These are phyloP conservation scores for Purpureocillium takamizusanense DNA, from an alignment of 2,329 filamentous ascomycete genomes.

Conservation along the genomic window DNA sequence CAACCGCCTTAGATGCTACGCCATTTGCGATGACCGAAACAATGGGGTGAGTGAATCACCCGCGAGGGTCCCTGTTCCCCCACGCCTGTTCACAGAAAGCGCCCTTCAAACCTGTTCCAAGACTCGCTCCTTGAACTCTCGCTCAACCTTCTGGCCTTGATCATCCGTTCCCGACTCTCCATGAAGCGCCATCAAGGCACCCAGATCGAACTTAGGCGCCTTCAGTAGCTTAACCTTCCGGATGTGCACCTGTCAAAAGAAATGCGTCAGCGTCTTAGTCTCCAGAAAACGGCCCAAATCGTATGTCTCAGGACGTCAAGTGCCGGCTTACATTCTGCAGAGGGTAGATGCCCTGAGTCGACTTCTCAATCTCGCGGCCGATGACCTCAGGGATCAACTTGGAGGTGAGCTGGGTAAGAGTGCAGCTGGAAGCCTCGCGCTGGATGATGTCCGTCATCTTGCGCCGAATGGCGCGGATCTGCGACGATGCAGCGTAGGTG, in stretches of 20 bases:
- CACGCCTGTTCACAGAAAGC: constrained; percentile 16
- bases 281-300: too few species aligned
- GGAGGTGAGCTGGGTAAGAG: constrained; percentile 88
- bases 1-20: constrained; percentile 33
- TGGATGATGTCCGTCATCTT: constrained; percentile 99
- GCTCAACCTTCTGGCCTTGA: constrained; percentile 95
- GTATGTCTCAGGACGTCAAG: too few species aligned
- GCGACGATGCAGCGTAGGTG: constrained; percentile 92
- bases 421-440: constrained; percentile 90
- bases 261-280: not conserved
- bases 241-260: constrained; percentile 76
- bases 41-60: constrained; percentile 26
- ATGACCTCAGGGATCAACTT: constrained; percentile 99
- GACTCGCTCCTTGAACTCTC: constrained; percentile 98
- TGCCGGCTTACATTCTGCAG: constrained; percentile 79
- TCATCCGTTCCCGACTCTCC: constrained; percentile 95
- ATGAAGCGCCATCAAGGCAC: constrained; percentile 90
- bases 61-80: constrained; percentile 21
- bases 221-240: constrained; percentile 99
- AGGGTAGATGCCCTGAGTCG: constrained; percentile 98
- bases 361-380: constrained; percentile 99
- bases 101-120: constrained; percentile 80
- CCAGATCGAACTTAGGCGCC: constrained; percentile 97
- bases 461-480: constrained; percentile 96
- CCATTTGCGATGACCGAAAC: constrained; percentile 34